Conservation (phyloP, 2,329 filamentous ascomycete genomes). For the Lachnum nothofagi region DNA sequence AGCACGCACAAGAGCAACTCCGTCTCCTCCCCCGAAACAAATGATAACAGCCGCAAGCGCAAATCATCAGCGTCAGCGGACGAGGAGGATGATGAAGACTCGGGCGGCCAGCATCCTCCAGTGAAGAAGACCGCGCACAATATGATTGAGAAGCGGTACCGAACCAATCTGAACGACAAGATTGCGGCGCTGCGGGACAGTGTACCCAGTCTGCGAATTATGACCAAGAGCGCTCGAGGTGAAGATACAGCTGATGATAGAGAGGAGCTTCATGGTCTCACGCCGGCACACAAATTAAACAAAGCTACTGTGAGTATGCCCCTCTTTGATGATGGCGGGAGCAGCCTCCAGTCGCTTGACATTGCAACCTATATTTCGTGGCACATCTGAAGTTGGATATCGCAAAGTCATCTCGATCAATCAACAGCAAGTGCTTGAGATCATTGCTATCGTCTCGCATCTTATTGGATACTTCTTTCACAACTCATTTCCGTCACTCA, state of each 20-base stretch:
- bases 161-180: conserved; percentile 95
- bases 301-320: conserved; percentile 73
- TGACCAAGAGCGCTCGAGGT: conserved; percentile 65
- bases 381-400: background rate
- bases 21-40: conserved; percentile 57
- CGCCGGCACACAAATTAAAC: conserved; percentile 89
- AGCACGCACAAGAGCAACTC: conserved; percentile 43
- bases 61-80: conserved; percentile 60
- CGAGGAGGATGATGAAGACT: conserved; percentile 57
- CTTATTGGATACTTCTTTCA: background rate
- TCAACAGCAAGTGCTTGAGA: background rate
- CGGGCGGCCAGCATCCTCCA: conserved; percentile 51
- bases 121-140: conserved; percentile 94
- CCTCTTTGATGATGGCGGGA: background rate
- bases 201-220: conserved; percentile 81
- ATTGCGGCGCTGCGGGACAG: conserved; percentile 88
- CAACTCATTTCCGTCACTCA: background rate
- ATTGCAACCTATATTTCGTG: background rate
- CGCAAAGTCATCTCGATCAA: background rate
- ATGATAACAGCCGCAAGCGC: conserved; percentile 55
- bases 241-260: conserved; percentile 69
- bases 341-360: background rate
- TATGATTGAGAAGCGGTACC: conserved; percentile 96
- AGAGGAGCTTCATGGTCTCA: conserved; percentile 74
- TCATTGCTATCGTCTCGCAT: background rate